A percentile compares a stretch with the other conserved stretches of the same genome.
Conservation (phyloP, 441 rosid species). For the Croton laevigatus region DNA sequence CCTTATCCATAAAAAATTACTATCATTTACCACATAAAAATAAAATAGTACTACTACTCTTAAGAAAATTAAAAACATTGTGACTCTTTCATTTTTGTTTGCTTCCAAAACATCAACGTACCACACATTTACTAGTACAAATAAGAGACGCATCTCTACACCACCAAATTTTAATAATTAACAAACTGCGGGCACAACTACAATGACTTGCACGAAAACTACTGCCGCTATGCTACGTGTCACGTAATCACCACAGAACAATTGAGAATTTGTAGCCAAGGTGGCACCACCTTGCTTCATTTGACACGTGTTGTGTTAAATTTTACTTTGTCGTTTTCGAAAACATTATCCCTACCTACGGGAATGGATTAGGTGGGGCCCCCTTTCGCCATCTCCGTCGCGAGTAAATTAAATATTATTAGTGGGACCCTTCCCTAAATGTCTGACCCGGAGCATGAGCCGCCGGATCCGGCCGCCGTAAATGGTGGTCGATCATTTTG, state of each 20-base stretch:
- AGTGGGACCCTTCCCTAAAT: conserved; percentile 7
- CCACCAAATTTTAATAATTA: neutral
- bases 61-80: too few relatives aligned
- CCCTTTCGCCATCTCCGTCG: neutral
- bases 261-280: neutral
- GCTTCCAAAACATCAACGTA: conserved; percentile 8
- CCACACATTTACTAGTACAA: too few relatives aligned
- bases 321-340: conserved; percentile 21
- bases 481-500: conserved; percentile 23
- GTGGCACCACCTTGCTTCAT: neutral
- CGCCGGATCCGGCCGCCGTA: conserved; percentile 36
- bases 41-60: too few relatives aligned
- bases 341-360: neutral
- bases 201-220: conserved; percentile 29
- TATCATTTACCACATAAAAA: too few relatives aligned
- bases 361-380: conserved; percentile 25
- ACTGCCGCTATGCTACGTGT: conserved; percentile 20
- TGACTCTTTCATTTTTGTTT: neutral
- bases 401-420: neutral
- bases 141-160: too few relatives aligned
- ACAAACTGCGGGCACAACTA: neutral
- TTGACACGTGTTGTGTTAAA: neutral
- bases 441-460: conserved; percentile 37
- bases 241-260: conserved; percentile 14
- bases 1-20: too few relatives aligned